phyloP scores from a whole-genome alignment of 2,329 filamentous ascomycete genomes.

The Calonectria pauciramosa region DNA sequence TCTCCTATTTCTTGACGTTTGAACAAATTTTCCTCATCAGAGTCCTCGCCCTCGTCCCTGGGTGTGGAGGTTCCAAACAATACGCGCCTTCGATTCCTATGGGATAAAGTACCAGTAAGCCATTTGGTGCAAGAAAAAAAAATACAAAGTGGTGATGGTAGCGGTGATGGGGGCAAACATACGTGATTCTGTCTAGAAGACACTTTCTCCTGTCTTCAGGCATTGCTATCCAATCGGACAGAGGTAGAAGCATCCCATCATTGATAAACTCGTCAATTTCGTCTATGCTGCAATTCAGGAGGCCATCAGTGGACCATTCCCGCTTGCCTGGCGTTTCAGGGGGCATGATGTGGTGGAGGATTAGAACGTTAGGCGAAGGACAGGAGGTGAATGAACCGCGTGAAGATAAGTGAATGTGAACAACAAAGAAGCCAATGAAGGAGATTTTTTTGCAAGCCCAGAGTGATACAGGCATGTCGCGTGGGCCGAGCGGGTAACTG shows the following conservation, averaged over 20 bases:
- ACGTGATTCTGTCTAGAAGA: background rate
- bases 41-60: too few species aligned
- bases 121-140: background rate
- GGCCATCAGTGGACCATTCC: background rate
- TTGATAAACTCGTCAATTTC: background rate
- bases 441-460: background rate
- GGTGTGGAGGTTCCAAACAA: background rate
- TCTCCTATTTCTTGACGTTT: background rate
- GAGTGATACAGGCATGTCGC: background rate
- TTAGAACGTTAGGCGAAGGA: background rate
- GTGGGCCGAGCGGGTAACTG: background rate
- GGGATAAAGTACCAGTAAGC: background rate
- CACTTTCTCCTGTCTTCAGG: background rate
- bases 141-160: background rate
- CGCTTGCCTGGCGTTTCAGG: background rate
- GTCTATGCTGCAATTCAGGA: background rate
- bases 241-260: background rate
- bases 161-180: background rate
- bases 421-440: background rate
- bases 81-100: background rate
- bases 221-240: background rate
- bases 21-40: background rate
- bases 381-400: background rate
- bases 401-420: background rate
- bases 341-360: background rate